Base-by-base conservation (phyloP, 176 grass and related monocot species). In the Oryza longistaminata region DNA sequence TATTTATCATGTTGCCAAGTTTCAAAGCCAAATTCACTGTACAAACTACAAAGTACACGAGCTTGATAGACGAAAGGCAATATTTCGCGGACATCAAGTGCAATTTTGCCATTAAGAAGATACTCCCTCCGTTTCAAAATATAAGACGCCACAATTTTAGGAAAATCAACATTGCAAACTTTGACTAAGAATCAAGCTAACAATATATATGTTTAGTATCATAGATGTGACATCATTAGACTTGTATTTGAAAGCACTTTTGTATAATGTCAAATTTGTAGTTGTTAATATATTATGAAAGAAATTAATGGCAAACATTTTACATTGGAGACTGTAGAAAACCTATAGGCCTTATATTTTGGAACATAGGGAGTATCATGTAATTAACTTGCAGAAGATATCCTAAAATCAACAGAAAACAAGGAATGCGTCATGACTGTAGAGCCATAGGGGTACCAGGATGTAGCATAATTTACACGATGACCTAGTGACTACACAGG, bases 371-470 rank as follows among this genome's bases (percentile, higher is more conserved):
- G 40, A 42, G 40, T 9, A 85, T 71, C 12, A 21, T 61, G 11
- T 6, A 39, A 76, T 40, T 13, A 81, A 74, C 35, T 73, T 73
- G 45, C 25, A 21, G 24, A 76, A 71, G 52, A 52, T 29, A 72
- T 66, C 43, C 3, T 65, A 66, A 42, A 49, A 16, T 53, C 73
- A 82, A 34, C 19, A 26, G 48, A 1, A 58, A 70, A 3, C 0
- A 19, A 55, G 48, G 48, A 34, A 53, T 50, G 5, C 52, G 17
- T 21, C 52, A 21, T 58, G 52, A 58, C 53, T 58, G 5, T 21
- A 58, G 53, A 58, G 5, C 53, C 6, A 21, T 50, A 46, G 42
- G 39, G 43, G 12, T 71, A 19, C 17, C 11, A 68, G 29, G 21
- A 39, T 40, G 2, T 5, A 65, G 42, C 42, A 69, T 37, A 68